Percentiles rank a stretch among this genome's conserved stretches.
These are phyloP conservation scores for Pinus tabuliformis DNA, from an alignment of 75 land plant genomes.

Conservation along the genomic window DNA sequence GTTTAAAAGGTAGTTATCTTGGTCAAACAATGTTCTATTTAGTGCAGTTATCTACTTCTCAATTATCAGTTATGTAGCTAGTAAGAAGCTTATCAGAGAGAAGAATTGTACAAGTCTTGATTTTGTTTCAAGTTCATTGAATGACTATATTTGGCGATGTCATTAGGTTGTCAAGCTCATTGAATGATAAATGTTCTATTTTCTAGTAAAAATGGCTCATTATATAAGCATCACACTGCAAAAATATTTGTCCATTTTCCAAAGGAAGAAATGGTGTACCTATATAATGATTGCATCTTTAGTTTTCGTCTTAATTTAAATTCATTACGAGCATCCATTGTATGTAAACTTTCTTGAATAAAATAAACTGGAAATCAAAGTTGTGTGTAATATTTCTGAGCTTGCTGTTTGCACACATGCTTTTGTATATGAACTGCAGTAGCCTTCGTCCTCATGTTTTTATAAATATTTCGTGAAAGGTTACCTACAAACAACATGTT, in stretches of 20 bases:
- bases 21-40: neutral
- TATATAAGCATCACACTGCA: neutral
- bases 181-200: no score
- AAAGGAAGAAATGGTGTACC: slow-evolving; percentile 29
- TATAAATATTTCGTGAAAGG: slow-evolving; percentile 60
- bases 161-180: no score
- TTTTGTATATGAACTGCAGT: slow-evolving; percentile 82
- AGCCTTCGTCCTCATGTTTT: slow-evolving; percentile 70
- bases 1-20: neutral
- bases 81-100: neutral
- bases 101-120: neutral
- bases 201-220: no score
- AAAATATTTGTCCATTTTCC: neutral
- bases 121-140: no score
- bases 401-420: slow-evolving; percentile 61
- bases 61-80: neutral
- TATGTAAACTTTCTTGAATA: slow-evolving; percentile 81
- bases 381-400: slow-evolving; percentile 44
- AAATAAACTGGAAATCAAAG: slow-evolving; percentile 35
- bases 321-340: slow-evolving; percentile 87
- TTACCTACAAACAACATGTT: slow-evolving; percentile 44
- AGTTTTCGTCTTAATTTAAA: slow-evolving; percentile 36
- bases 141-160: no score
- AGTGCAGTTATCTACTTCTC: neutral
- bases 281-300: slow-evolving; percentile 46